phyloP scores from a whole-genome alignment of 2,329 filamentous ascomycete species.

The Fusarium verticillioides region DNA sequence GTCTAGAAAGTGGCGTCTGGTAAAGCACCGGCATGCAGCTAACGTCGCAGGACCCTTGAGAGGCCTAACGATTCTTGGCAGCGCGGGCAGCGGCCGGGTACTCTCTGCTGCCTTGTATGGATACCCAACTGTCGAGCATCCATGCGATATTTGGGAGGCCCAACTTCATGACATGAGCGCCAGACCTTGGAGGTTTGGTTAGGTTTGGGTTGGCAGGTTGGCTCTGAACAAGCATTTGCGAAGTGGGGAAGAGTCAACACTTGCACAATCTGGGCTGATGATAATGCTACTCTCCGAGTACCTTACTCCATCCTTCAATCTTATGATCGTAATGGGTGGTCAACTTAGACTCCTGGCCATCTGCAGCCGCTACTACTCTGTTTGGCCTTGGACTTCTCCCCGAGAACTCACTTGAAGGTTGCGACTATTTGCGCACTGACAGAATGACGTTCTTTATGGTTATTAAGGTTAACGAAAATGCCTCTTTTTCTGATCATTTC shows the following conservation, averaged over 20 bases:
- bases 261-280: constrained; percentile 35
- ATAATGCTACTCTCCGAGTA: not conserved
- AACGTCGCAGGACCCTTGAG: constrained; percentile 26
- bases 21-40: constrained; percentile 20
- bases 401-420: not conserved
- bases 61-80: constrained; percentile 30
- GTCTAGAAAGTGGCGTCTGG: constrained; percentile 2
- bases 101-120: constrained; percentile 1
- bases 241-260: constrained; percentile 10
- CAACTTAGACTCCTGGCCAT: not conserved
- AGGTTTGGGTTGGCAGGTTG: constrained; percentile 8
- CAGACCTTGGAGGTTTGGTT: not conserved
- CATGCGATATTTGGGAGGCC: constrained; percentile 17
- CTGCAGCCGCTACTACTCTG: not conserved
- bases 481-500: not conserved
- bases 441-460: not conserved
- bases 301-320: not conserved
- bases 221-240: constrained; percentile 23
- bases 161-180: constrained; percentile 21
- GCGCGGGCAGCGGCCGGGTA: not conserved
- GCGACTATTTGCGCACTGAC: not conserved
- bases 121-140: constrained; percentile 15
- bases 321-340: constrained; percentile 5
- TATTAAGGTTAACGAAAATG: not conserved
- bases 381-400: not conserved